These are phyloP conservation scores for Colletotrichum eleusines DNA, from an alignment of 2,329 filamentous ascomycete species.

Conservation along the genomic window DNA sequence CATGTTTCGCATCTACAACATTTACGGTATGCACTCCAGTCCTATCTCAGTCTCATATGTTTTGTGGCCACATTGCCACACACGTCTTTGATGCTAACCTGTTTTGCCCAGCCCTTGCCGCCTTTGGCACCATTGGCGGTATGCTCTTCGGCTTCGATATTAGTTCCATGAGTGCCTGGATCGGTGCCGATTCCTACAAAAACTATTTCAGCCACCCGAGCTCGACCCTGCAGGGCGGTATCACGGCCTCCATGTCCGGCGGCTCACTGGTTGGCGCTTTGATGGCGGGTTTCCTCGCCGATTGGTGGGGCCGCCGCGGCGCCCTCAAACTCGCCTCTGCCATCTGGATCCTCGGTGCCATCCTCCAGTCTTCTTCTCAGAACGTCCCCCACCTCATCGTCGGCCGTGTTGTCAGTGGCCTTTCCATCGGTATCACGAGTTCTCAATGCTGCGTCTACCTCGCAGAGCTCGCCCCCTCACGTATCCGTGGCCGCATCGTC, in stretches of 20 bases:
- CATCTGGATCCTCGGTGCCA: conserved; percentile 69
- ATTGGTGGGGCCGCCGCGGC: conserved; percentile 60
- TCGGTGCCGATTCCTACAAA: conserved; percentile 63
- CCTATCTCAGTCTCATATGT: neutral
- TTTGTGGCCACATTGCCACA: neutral
- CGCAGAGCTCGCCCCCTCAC: conserved; percentile 71
- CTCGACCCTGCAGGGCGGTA: conserved; percentile 62
- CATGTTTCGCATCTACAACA: conserved; percentile 54
- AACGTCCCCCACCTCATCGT: conserved; percentile 67
- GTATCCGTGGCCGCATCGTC: conserved; percentile 73
- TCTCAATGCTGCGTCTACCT: conserved; percentile 78
- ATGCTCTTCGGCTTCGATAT: conserved; percentile 68
- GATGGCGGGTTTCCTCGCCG: conserved; percentile 62
- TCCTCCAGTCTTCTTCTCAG: conserved; percentile 69
- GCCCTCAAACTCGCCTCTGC: conserved; percentile 59
- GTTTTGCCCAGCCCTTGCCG: conserved; percentile 49
- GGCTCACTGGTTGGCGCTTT: conserved; percentile 64
- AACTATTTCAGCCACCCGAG: conserved; percentile 63
- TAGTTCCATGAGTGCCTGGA: conserved; percentile 69
- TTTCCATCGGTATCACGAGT: conserved; percentile 75
- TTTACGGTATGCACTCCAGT: conserved; percentile 48
- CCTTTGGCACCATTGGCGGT: conserved; percentile 57
- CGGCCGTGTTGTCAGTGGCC: conserved; percentile 71
- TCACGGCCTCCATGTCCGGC: conserved; percentile 64
- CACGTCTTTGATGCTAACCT: neutral